Evolutionary conservation across 2,329 filamentous ascomycete genomes (phyloP), one percentile per base, ranked within the genome.

Genomic region (Zymoseptoria tritici): DNA sequence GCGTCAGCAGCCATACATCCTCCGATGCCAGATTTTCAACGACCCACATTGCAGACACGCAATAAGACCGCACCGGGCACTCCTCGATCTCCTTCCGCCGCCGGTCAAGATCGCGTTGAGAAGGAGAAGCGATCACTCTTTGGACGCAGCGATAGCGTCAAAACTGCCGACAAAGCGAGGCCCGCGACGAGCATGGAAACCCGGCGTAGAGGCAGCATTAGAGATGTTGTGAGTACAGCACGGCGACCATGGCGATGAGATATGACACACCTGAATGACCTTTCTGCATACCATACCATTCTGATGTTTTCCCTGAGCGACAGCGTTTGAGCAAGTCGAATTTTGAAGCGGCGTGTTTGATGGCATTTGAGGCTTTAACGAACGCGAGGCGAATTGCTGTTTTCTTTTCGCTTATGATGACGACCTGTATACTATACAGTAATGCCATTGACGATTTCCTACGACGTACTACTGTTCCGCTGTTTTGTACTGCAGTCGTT

Each of bases 151-250:
- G 61, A 62, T 49, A 64, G 64, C 57, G 52, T 58, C 24, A 60
- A 63, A 42, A 60, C 59, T 21, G 50, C 54, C 20, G 53, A 57
- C 11, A 22, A 54, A 31, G 49, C 26, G 42, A 16, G 52, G 51
- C n/a, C 26, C 31, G 46, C 46, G 36, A 51, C 55, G 29, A 20
- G 36, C 36, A 46, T 50, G 29, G 57, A 55, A 50, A 55, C 16
- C 36, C 54, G 57, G 57, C 64, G 64, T 20, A 59, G 62, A 57
- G 64, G 64, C 60, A 66, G 64, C 59, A 56, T 66, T 65, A 66
- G 64, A 58, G 62, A 66, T 52, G 62, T 57, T 57, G 61, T 64
- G 57, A 59, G 57, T 53, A 56, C 61, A 46, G 52, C 54, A 20
- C 55, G 63, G 49, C 59, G 62, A 55, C 64, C 64, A 51, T 66